Base-by-base conservation (phyloP, 1,284 basidiomycete species). In the Pascua sp. region DNA sequence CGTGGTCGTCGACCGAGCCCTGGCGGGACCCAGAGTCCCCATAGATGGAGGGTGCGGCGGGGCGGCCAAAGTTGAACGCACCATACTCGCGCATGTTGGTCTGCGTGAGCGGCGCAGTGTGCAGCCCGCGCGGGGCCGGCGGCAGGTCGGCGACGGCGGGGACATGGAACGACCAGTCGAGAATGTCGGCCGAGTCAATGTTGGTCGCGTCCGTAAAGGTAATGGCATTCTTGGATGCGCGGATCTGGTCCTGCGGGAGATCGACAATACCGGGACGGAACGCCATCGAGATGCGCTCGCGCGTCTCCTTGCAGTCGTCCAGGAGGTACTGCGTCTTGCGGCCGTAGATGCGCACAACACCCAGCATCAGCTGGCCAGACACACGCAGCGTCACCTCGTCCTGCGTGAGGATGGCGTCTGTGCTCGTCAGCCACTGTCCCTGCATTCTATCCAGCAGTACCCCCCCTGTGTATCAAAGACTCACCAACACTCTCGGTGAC, bases 261-360 rank as follows among this genome's bases (percentile, higher is more conserved):
- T 97, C 93, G 53, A 95, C 92, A 10, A 92, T 79, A 60, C 92
- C 92, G 16, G 92, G 90, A 59, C 91, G 87, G 79, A 95, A 95
- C 5, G 92, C 91, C 86, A 96, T 89, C 75, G 95, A 95, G 59
- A 98, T 95, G 76, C 94, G 93, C 52, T 94, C 79, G 56, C 98
- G 80, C 0, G 94, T 92, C 74, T 98, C 96, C 68, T 95, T 95
- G 75, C 94, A 98, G 75, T 98, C 95, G 70, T 98, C 95, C 64
- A 97, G 80, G 2, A 98, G 83, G 78, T 98, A 98, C 72, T 97
- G 96, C 18, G 93, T 91, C 77, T 98, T 97, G 49, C 95, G 84
- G 68, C 92, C 94, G 78, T 98, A 98, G 71, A 98, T 98, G 59
- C 96, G 85, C 50, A 94, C 92, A 54, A 98, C 93, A 69, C 95